Evolutionary conservation across 306 rosid genomes (phyloP), one percentile per base, ranked within the genome.

Genomic region (Castanopsis chinensis): DNA sequence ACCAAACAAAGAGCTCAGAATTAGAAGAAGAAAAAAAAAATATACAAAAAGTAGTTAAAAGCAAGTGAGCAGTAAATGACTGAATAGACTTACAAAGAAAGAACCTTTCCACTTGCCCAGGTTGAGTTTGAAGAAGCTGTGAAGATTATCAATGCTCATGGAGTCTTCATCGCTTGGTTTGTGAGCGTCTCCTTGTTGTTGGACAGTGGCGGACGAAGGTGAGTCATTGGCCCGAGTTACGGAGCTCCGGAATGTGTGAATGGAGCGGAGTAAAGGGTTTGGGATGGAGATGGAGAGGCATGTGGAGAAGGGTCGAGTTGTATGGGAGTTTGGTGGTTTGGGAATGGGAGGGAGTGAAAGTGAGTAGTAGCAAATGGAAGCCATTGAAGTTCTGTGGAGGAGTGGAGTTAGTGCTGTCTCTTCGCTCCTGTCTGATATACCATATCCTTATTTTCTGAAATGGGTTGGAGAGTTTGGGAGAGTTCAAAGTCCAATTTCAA

Each of bases 51-150:
- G 60, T 8, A 41, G 53, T 49, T 49, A 49, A 49, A 49, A 49
- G 53, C 53, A 49, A 45, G 12, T 49, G 0, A 49, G 53, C 53
- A 10, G 17, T 12, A 49, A 49, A 49, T 49, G 53, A 13, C 1
- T 3, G 25, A 45, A 75, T 28, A 41, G 45, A 45, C 91, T 84
- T 82, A 95, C 99, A 78, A 85, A 91, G 92, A 95, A 91, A 78
- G 94, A 85, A 25, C 99, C 99, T 7, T 85, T 89, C 99, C 99
- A 95, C 59, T 90, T 91, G 63, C 99, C 99, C 57, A 74, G 69
- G 72, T 84, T 91, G 64, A 95, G 84, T 2, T 88, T 27, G 79
- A 93, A 77, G 82, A 95, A 95, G 54, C 89, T 68, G 41, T 72
- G 91, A 53, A 95, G 92, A 76, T 86, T 88, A 28, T 90, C 98